These are phyloP conservation scores for Kitagawia praeruptora DNA, from an alignment of 129 eudicot species.

Conservation along the genomic window DNA sequence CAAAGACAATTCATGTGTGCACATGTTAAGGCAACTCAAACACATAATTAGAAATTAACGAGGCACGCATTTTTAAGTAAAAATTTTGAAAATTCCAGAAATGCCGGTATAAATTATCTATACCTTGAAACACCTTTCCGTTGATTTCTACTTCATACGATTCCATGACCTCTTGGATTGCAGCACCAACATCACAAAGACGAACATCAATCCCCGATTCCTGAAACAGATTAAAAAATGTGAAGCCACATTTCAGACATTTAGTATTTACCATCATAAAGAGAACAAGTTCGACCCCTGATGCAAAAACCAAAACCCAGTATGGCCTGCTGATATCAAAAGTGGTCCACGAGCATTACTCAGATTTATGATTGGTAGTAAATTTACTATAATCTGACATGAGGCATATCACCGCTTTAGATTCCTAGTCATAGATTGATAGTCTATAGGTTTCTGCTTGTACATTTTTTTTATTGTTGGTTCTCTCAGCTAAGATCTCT, in stretches of 20 bases:
- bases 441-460: neutral
- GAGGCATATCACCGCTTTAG: neutral
- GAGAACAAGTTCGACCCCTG: neutral
- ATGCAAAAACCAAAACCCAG: neutral
- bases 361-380: neutral
- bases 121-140: conserved; percentile 96
- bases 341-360: neutral
- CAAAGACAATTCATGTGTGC: neutral
- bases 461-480: neutral
- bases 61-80: neutral
- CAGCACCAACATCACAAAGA: conserved; percentile 94
- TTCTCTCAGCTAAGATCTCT: neutral
- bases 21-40: neutral
- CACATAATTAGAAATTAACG: neutral
- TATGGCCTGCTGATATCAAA: neutral
- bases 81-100: neutral
- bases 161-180: conserved; percentile 99
- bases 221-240: conserved; percentile 27
- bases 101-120: neutral
- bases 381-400: neutral
- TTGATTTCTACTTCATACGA: conserved; percentile 98
- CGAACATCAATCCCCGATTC: conserved; percentile 99
- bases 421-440: neutral
- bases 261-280: neutral
- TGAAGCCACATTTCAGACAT: conserved; percentile 1